These are phyloP conservation scores for Lactarius sanguifluus DNA, from an alignment of 768 basidiomycete species.

Conservation along the genomic window DNA sequence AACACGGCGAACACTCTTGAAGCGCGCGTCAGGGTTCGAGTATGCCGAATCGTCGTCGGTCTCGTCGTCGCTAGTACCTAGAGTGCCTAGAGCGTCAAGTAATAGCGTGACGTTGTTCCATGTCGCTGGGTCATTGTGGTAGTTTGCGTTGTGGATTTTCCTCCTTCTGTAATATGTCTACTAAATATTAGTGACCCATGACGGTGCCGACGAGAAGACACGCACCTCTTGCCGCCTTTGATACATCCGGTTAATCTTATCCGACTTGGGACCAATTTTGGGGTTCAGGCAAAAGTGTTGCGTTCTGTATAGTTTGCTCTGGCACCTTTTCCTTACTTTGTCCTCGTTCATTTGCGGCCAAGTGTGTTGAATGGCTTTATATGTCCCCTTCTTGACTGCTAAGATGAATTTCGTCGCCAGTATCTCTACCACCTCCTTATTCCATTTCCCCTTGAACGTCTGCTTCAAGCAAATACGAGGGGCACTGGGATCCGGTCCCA, in stretches of 20 bases:
- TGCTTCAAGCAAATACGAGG: conserved; percentile 1
- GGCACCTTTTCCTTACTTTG: conserved; percentile 6
- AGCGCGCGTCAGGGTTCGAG: background rate
- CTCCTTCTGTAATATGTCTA: conserved; percentile 8
- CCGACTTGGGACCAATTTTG: background rate
- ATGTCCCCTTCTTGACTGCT: no score
- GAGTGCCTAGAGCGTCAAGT: conserved; percentile 1
- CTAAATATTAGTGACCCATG: background rate
- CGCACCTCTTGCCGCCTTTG: conserved; percentile 7
- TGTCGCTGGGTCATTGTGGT: background rate
- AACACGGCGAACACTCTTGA: conserved; percentile 4
- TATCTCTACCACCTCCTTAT: no score
- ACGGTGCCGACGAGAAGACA: background rate
- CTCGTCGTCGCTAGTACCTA: background rate
- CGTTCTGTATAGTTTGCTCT: background rate
- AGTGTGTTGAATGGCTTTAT: no score
- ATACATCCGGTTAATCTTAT: conserved; percentile 1
- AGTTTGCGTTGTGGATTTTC: background rate
- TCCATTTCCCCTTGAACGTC: no score
- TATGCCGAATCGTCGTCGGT: background rate
- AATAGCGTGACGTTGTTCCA: background rate
- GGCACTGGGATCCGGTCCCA: background rate
- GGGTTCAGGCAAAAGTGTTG: background rate
- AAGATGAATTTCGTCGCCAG: no score
- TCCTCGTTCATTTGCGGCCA: background rate